Conservation (phyloP, 805 yeast species). For the Yarrowia sp. region DNA sequence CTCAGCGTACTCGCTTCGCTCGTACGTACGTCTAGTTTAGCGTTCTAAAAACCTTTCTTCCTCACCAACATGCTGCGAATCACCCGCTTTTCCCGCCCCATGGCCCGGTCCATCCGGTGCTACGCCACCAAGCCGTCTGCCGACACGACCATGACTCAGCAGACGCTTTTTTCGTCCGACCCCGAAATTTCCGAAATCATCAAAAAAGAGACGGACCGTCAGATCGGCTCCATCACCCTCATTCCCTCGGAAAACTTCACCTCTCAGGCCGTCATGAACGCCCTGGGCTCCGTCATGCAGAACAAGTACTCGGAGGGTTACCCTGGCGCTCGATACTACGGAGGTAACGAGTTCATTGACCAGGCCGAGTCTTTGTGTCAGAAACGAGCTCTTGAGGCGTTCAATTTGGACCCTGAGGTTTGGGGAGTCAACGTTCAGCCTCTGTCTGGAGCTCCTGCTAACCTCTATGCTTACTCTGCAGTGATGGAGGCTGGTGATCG, state of each 20-base stretch:
- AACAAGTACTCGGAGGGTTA: slow-evolving; percentile 98
- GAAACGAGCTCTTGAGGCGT: slow-evolving; percentile 84
- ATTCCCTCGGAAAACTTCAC: slow-evolving; percentile 97
- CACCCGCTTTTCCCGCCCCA: not conserved
- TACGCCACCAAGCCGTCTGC: not conserved
- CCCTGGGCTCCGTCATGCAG: slow-evolving; percentile 93
- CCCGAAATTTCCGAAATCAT: slow-evolving; percentile 74
- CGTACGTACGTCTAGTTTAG: too few relatives aligned
- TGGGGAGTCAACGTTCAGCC: slow-evolving; percentile 99
- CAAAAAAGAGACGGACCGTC: slow-evolving; percentile 75
- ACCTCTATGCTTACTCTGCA: slow-evolving; percentile 88
- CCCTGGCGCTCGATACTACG: slow-evolving; percentile 97
- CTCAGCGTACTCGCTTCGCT: too few relatives aligned
- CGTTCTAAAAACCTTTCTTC: too few relatives aligned
- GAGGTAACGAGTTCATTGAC: slow-evolving; percentile 96
- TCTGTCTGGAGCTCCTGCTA: slow-evolving; percentile 95
- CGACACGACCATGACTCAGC: slow-evolving; percentile 16
- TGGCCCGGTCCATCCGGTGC: not conserved
- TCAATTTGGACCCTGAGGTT: slow-evolving; percentile 65
- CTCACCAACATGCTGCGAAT: not conserved
- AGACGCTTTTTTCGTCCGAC: not conserved
- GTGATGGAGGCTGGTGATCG: slow-evolving; percentile 86
- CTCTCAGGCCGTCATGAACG: slow-evolving; percentile 89
- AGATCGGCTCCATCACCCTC: slow-evolving; percentile 84
- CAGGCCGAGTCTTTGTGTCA: slow-evolving; percentile 87